These are phyloP conservation scores for Rhazya stricta DNA, from an alignment of 257 asterid species.

Conservation along the genomic window DNA sequence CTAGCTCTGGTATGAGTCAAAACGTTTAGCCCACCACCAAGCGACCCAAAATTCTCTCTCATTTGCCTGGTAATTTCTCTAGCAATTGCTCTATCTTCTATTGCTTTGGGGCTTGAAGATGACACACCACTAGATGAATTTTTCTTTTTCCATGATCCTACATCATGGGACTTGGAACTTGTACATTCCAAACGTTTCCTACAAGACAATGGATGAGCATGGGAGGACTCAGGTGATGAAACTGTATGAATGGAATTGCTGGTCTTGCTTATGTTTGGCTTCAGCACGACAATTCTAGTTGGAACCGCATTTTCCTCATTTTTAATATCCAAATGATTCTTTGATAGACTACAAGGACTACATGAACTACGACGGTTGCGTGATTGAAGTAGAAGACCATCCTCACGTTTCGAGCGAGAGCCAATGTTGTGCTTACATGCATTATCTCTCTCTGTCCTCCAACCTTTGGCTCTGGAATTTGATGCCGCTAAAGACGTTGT, in stretches of 20 bases:
- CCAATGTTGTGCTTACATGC: constrained; percentile 25
- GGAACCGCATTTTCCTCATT: constrained; percentile 39
- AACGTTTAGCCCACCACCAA: constrained; percentile 31
- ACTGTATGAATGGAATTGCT: constrained; percentile 31
- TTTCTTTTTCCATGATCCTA: constrained; percentile 28
- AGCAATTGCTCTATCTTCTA: constrained; percentile 63
- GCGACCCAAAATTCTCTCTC: constrained; percentile 38
- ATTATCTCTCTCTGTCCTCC: constrained; percentile 42
- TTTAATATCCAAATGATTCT: constrained; percentile 34
- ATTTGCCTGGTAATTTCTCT: constrained; percentile 55
- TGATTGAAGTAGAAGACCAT: constrained; percentile 64
- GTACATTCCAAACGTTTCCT: constrained; percentile 35
- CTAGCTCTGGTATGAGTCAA: constrained; percentile 32
- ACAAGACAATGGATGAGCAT: constrained; percentile 23
- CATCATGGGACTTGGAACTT: constrained; percentile 31
- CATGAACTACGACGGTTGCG: constrained; percentile 36
- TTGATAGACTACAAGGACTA: constrained; percentile 34
- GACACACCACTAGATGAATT: constrained; percentile 32
- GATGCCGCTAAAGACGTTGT: constrained; percentile 51
- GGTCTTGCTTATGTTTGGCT: constrained; percentile 60
- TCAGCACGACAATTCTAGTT: constrained; percentile 74
- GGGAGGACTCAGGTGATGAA: constrained; percentile 37
- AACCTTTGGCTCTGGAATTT: constrained; percentile 38
- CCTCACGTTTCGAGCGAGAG: constrained; percentile 54
- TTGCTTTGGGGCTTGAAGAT: constrained; percentile 35